Conservation (phyloP, 1,284 basidiomycete species). For the Rhodofomes roseus region DNA sequence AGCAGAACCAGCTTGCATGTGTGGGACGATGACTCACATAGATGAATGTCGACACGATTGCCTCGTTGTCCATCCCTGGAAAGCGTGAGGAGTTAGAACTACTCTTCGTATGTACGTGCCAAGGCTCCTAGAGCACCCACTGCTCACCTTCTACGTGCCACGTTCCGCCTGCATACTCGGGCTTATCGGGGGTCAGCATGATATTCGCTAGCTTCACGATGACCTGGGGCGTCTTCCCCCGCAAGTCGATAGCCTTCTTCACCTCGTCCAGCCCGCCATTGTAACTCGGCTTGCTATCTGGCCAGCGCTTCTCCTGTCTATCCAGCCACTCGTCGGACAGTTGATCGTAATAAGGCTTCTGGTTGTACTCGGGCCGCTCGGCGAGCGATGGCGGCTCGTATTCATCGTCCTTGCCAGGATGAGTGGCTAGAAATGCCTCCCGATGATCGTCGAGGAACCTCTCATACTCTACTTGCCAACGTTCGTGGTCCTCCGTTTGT, state of each 20-base stretch:
- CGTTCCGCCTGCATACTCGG: slow-evolving; percentile 27
- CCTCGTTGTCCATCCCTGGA: slow-evolving; percentile 38
- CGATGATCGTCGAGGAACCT: too few relatives aligned
- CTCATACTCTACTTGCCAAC: too few relatives aligned
- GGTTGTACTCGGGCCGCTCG: too few relatives aligned
- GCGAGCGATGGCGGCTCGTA: neutral
- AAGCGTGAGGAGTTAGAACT: too few relatives aligned
- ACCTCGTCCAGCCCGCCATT: neutral
- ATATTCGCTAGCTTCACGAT: slow-evolving; percentile 52
- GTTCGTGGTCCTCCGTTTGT: neutral
- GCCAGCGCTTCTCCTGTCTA: neutral
- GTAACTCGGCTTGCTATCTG: neutral
- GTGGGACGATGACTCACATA: slow-evolving; percentile 24
- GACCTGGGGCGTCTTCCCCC: slow-evolving; percentile 35
- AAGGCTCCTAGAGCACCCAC: too few relatives aligned
- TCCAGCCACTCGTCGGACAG: neutral
- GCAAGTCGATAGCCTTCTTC: slow-evolving; percentile 6
- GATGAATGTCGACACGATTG: slow-evolving; percentile 42
- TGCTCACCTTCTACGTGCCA: slow-evolving; percentile 32
- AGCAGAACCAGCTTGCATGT: too few relatives aligned
- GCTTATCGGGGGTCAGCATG: slow-evolving; percentile 39
- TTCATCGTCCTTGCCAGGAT: neutral
- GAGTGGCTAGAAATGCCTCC: too few relatives aligned
- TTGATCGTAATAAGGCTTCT: neutral
- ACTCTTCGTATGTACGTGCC: neutral